Conservation (phyloP, 176 grass and related monocot species). For the bread wheat (Triticum aestivum) region IWGSC_CS_RefSeq_v2.1 NC_057800.1:534618837-534619336, state of each 20-base stretch:
- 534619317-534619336: background rate
- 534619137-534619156: slow-evolving; percentile 38
- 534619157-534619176: slow-evolving; percentile 20
- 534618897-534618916: background rate
- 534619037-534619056: slow-evolving; percentile 73
- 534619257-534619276: background rate
- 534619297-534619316: background rate
- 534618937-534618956: slow-evolving; percentile 14
- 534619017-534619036: slow-evolving; percentile 61
- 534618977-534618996: slow-evolving; percentile 29
- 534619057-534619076: slow-evolving; percentile 80
- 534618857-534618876: background rate
- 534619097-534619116: slow-evolving; percentile 57
- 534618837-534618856: background rate
- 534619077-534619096: slow-evolving; percentile 63
- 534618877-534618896: background rate
- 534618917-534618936: background rate
- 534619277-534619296: background rate
- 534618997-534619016: slow-evolving; percentile 36
- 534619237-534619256: background rate
- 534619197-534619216: background rate
- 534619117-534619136: slow-evolving; percentile 59
- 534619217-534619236: slow-evolving; percentile 5
- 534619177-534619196: background rate
- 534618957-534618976: background rate